These are phyloP conservation scores for Stenocarpella maydis DNA, from an alignment of 2,329 filamentous ascomycete genomes.

Conservation along the genomic window DNA sequence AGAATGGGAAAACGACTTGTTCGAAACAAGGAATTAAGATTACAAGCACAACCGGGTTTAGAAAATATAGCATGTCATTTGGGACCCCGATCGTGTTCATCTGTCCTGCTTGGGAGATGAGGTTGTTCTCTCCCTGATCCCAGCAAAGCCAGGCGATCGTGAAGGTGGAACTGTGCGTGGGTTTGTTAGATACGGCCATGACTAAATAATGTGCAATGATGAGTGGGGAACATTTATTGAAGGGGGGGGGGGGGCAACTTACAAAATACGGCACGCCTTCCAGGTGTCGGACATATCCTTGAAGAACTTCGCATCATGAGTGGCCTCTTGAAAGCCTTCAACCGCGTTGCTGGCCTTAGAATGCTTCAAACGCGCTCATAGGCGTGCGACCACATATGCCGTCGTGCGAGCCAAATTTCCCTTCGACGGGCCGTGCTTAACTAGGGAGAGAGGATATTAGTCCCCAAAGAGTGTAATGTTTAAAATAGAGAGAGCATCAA, in stretches of 20 bases:
- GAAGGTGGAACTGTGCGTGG: background rate
- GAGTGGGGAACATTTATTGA: background rate
- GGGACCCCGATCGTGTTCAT: background rate
- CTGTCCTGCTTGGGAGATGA: background rate
- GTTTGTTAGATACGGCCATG: background rate
- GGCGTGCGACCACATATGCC: background rate
- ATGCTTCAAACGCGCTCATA: background rate
- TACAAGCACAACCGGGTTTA: background rate
- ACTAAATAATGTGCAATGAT: background rate
- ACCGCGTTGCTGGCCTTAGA: background rate
- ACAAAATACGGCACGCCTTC: background rate
- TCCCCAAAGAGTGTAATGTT: no score
- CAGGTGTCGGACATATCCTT: background rate
- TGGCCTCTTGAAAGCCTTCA: background rate
- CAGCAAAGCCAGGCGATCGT: background rate
- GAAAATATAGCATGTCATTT: background rate
- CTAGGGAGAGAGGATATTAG: no score
- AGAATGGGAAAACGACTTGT: background rate
- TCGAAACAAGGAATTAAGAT: background rate
- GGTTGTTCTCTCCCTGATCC: background rate
- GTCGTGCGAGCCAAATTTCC: background rate
- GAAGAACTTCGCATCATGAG: background rate
- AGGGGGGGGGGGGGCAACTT: background rate
- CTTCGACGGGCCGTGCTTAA: background rate
- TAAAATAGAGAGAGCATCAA: no score